phyloP scores from a whole-genome alignment of 1,284 basidiomycete genomes.

The Rhodotorula sp. region DNA sequence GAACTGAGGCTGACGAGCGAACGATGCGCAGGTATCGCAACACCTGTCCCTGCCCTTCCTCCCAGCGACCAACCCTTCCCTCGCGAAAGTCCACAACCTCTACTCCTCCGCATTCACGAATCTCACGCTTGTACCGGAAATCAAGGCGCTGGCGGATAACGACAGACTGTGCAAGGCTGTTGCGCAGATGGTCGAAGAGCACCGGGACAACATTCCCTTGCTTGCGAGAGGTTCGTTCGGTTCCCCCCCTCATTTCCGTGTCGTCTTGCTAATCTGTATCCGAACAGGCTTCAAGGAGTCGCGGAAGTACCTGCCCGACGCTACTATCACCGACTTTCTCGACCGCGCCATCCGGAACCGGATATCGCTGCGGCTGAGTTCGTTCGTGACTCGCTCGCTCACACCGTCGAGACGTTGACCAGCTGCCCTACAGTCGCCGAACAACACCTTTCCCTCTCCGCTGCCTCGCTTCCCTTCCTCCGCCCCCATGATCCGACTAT shows the following conservation, averaged over 20 bases:
- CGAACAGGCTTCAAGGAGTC: slow-evolving; percentile 75
- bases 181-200: slow-evolving; percentile 67
- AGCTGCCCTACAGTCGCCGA: slow-evolving; percentile 61
- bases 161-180: slow-evolving; percentile 64
- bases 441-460: slow-evolving; percentile 81
- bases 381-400: background rate
- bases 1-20: no score
- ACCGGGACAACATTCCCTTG: slow-evolving; percentile 82
- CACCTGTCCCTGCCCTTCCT: slow-evolving; percentile 55
- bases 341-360: slow-evolving; percentile 81
- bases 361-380: slow-evolving; percentile 74
- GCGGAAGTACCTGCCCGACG: slow-evolving; percentile 72
- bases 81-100: slow-evolving; percentile 68
- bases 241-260: background rate
- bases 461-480: slow-evolving; percentile 53
- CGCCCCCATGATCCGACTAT: background rate
- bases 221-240: slow-evolving; percentile 68
- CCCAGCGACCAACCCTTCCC: slow-evolving; percentile 84
- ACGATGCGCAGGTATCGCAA: slow-evolving; percentile 37
- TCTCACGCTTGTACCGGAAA: slow-evolving; percentile 66
- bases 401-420: background rate
- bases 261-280: background rate
- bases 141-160: slow-evolving; percentile 68
- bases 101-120: slow-evolving; percentile 72
- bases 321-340: slow-evolving; percentile 72